Percentiles rank a stretch among this genome's conserved stretches.
Evolutionary conservation across 2,329 filamentous ascomycete species (phyloP).

Genomic region (Truncatella angustata): DNA sequence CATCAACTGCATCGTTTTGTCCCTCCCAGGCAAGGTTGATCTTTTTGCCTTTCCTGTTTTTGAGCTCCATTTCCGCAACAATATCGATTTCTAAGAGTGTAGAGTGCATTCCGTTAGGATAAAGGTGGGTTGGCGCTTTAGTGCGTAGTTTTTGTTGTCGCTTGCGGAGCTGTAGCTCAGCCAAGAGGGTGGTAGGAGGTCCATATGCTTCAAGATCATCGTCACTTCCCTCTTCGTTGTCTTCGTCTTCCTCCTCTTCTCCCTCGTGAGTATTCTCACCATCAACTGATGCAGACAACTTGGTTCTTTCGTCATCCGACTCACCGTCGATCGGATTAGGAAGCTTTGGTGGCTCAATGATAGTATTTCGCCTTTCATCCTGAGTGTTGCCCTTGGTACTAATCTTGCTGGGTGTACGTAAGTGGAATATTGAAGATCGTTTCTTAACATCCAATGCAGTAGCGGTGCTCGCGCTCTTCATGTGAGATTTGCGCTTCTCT

Average conservation of each 20-base stretch:
- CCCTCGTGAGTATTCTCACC: too few relatives aligned
- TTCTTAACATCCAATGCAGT: constrained; percentile 37
- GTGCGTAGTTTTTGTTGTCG: constrained; percentile 81
- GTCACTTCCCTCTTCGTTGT: constrained; percentile 44
- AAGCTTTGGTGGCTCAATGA: constrained; percentile 11
- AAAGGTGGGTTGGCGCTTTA: constrained; percentile 59
- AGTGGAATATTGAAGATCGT: constrained; percentile 47
- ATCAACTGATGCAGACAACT: constrained; percentile 23
- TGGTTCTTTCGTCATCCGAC: constrained; percentile 25
- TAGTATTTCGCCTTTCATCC: constrained; percentile 19
- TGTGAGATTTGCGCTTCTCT: constrained; percentile 45
- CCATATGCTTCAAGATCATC: constrained; percentile 59
- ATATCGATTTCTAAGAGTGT: constrained; percentile 89
- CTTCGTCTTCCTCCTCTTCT: constrained; percentile 41
- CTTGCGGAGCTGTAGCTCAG: constrained; percentile 89
- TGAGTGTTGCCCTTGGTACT: constrained; percentile 24
- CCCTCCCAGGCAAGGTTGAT: constrained; percentile 89
- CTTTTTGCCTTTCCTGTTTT: constrained; percentile 69
- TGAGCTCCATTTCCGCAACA: constrained; percentile 80
- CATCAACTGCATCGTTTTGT: constrained; percentile 19
- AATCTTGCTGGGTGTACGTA: constrained; percentile 38
- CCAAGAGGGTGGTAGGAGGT: constrained; percentile 83
- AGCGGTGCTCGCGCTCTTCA: constrained; percentile 22
- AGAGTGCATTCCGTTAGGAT: constrained; percentile 79
- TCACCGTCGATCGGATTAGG: constrained; percentile 8